A percentile compares a stretch with the other conserved stretches of the same genome.
These are phyloP conservation scores for Pleurotus djamor DNA, from an alignment of 768 basidiomycete genomes.

Conservation along the genomic window DNA sequence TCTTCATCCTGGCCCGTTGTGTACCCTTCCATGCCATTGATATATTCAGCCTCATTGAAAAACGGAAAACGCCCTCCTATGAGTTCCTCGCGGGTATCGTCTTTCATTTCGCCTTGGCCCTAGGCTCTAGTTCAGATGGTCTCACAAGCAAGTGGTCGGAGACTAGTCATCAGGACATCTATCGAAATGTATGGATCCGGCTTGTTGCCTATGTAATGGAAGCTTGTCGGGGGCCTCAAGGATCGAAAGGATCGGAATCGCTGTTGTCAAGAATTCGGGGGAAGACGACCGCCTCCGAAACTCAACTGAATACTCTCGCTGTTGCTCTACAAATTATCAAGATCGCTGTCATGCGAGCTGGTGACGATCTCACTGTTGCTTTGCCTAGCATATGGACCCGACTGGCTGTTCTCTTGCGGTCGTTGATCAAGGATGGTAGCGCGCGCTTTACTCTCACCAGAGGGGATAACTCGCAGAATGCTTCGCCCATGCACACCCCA, in stretches of 20 bases:
- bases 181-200: slow-evolving; percentile 57
- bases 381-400: slow-evolving; percentile 63
- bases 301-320: slow-evolving; percentile 39
- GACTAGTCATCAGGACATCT: slow-evolving; percentile 40
- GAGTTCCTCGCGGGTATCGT: slow-evolving; percentile 64
- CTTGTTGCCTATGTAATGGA: slow-evolving; percentile 57
- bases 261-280: background rate
- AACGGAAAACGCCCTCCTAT: slow-evolving; percentile 44
- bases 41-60: slow-evolving; percentile 54
- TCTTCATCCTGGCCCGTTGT: slow-evolving; percentile 39
- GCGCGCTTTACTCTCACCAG: slow-evolving; percentile 54
- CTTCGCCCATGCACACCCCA: slow-evolving; percentile 55
- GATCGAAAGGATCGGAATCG: slow-evolving; percentile 44
- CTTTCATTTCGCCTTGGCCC: slow-evolving; percentile 53
- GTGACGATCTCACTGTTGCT: slow-evolving; percentile 51
- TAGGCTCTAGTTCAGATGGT: slow-evolving; percentile 48
- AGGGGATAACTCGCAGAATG: slow-evolving; percentile 39
- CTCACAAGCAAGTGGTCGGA: slow-evolving; percentile 40
- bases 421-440: slow-evolving; percentile 54
- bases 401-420: slow-evolving; percentile 51
- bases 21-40: slow-evolving; percentile 50
- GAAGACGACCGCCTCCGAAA: slow-evolving; percentile 10
- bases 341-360: slow-evolving; percentile 60
- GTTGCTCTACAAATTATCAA: slow-evolving; percentile 68
- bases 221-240: slow-evolving; percentile 32